Conservation (phyloP, 2,329 filamentous ascomycete genomes). For the Pseudogymnoascus sp. region DNA sequence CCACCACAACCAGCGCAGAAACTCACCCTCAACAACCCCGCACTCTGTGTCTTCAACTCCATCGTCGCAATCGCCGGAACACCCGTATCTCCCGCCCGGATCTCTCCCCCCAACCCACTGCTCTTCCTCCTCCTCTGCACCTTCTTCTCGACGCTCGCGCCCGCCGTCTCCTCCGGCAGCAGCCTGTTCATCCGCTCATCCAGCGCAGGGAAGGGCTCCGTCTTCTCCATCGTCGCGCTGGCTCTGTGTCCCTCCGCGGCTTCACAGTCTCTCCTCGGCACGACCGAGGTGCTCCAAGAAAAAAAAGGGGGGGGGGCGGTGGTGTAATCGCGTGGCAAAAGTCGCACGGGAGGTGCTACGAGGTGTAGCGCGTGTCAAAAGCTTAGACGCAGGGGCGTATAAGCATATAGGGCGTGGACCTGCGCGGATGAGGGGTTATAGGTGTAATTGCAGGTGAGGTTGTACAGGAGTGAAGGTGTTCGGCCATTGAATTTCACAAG, state of each 20-base stretch:
- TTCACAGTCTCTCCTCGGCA: neutral
- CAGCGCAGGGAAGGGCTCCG: neutral
- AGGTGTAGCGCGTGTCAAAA: neutral
- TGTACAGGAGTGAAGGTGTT: neutral
- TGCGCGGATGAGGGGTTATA: neutral
- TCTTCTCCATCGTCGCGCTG: neutral
- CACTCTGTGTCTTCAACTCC: conserved; percentile 22
- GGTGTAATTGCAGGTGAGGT: neutral
- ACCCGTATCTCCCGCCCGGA: conserved; percentile 42
- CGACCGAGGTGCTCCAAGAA: neutral
- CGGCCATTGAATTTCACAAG: neutral
- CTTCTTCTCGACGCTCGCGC: neutral
- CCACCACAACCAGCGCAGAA: neutral
- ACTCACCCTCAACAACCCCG: conserved; percentile 21
- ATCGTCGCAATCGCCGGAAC: conserved; percentile 42
- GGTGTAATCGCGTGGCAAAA: neutral
- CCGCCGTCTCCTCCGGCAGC: neutral
- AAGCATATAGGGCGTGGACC: neutral
- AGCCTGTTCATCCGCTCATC: neutral
- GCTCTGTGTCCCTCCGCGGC: neutral
- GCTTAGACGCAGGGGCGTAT: neutral
- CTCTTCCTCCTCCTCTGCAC: conserved; percentile 34
- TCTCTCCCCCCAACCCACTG: conserved; percentile 42
- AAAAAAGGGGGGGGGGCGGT: neutral
- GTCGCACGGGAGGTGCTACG: neutral